These are phyloP conservation scores for Penicillium coprophilum DNA, from an alignment of 495 filamentous ascomycete species.

Conservation along the genomic window DNA sequence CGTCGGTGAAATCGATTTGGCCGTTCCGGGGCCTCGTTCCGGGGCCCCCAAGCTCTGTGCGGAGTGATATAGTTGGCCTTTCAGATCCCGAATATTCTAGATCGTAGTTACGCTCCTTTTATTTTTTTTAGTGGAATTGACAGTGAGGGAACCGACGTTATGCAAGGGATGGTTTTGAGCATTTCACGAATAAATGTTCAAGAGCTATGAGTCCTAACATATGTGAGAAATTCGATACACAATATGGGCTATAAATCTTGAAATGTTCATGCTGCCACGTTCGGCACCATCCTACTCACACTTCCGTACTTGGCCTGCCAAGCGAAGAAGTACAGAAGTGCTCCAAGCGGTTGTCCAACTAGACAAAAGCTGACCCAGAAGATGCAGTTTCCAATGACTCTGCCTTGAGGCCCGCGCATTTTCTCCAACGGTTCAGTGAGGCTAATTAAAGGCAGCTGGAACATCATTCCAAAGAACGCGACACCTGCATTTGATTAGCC, in stretches of 20 bases:
- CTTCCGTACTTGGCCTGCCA: slow-evolving; percentile 98
- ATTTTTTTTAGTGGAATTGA: background rate
- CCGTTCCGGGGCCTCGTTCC: slow-evolving; percentile 3
- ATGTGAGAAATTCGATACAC: background rate
- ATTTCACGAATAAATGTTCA: background rate
- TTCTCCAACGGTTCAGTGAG: slow-evolving; percentile 76
- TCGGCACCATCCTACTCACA: slow-evolving; percentile 43
- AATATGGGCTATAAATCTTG: background rate
- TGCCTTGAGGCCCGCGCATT: slow-evolving; percentile 69
- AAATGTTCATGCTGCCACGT: background rate
- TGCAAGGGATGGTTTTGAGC: background rate
- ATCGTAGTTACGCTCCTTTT: background rate
- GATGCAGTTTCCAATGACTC: slow-evolving; percentile 81
- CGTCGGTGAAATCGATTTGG: slow-evolving; percentile 2
- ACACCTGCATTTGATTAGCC: slow-evolving; percentile 57
- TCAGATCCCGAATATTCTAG: background rate
- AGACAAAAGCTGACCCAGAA: slow-evolving; percentile 97
- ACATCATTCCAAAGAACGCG: slow-evolving; percentile 89
- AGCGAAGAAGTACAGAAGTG: slow-evolving; percentile 90
- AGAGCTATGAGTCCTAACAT: background rate
- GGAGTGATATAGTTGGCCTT: background rate
- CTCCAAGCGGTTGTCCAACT: slow-evolving; percentile 88
- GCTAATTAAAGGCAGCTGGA: slow-evolving; percentile 85
- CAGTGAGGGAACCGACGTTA: background rate
- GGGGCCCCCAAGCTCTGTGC: background rate